Conservation (phyloP, 2,329 filamentous ascomycete species). For the Calonectria henricotiae region DNA sequence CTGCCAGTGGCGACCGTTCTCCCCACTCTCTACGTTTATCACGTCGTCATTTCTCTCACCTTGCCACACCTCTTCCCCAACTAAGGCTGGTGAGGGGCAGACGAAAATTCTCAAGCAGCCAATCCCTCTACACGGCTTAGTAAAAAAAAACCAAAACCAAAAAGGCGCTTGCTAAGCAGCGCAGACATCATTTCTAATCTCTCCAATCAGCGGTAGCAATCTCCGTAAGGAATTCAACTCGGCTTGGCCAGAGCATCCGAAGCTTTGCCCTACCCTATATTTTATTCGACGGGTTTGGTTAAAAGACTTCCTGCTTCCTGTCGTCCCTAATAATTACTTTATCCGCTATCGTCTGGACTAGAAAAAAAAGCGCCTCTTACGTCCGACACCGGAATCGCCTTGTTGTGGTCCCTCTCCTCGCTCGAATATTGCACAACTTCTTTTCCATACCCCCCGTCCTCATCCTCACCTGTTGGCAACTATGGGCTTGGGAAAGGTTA, state of each 20-base stretch:
- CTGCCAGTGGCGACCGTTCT: background rate
- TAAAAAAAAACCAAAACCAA: constrained; percentile 41
- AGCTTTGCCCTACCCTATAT: background rate
- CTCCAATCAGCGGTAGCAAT: constrained; percentile 7
- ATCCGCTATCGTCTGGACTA: background rate
- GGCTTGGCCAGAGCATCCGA: constrained; percentile 3
- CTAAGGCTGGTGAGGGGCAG: constrained; percentile 28
- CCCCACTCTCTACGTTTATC: constrained; percentile 4
- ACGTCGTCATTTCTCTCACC: constrained; percentile 32
- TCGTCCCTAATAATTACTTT: background rate
- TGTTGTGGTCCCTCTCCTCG: background rate
- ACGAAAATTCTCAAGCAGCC: constrained; percentile 35
- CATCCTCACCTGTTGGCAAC: constrained; percentile 2
- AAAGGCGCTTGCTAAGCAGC: constrained; percentile 52
- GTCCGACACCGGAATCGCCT: constrained; percentile 10
- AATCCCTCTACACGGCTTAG: constrained; percentile 48
- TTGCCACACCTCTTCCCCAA: constrained; percentile 22
- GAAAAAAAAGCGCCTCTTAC: background rate
- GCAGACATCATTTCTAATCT: constrained; percentile 34
- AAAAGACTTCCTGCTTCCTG: background rate
- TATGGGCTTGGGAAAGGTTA: constrained; percentile 71
- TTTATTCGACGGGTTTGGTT: background rate
- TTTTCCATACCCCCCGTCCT: background rate
- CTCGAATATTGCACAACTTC: background rate
- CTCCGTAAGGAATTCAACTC: constrained; percentile 1